Percentiles rank a stretch among this genome's conserved stretches.
phyloP scores from a whole-genome alignment of 768 basidiomycete species.

The Aureoboletus auriporus region DNA sequence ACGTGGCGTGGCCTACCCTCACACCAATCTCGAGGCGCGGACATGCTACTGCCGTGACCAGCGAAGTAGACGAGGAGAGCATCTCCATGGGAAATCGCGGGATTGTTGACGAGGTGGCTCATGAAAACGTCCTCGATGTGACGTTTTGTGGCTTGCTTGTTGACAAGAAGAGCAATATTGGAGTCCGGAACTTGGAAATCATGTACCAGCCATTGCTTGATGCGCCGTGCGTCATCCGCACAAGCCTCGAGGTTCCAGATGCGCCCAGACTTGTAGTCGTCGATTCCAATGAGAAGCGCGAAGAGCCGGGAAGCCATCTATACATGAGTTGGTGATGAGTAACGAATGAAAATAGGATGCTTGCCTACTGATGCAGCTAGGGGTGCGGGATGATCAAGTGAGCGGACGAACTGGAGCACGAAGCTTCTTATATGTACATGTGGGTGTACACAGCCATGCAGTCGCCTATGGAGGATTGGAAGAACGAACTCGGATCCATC shows the following conservation, averaged over 20 bases:
- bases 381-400: constrained; percentile 8
- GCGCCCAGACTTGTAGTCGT: constrained; percentile 59
- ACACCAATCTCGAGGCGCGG: constrained; percentile 61
- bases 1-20: constrained; percentile 39
- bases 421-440: constrained; percentile 14
- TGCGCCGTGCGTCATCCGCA: constrained; percentile 56
- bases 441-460: constrained; percentile 9
- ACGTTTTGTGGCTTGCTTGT: constrained; percentile 57
- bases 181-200: constrained; percentile 55
- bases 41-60: constrained; percentile 62
- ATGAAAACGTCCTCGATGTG: constrained; percentile 60
- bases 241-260: constrained; percentile 68
- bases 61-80: constrained; percentile 69
- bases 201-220: constrained; percentile 54
- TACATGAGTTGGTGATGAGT: constrained; percentile 7
- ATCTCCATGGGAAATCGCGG: constrained; percentile 54
- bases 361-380: constrained; percentile 9
- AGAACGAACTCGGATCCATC: not conserved
- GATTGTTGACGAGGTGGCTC: constrained; percentile 60
- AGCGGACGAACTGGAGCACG: not conserved
- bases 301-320: constrained; percentile 50
- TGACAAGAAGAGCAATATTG: constrained; percentile 53
- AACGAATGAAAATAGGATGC: not conserved
- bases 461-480: not conserved
- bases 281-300: constrained; percentile 65